Evolutionary conservation across 495 filamentous ascomycete species (phyloP), one percentile per base, ranked within the genome.

Genomic region (Aspergillus taichungensis): DNA sequence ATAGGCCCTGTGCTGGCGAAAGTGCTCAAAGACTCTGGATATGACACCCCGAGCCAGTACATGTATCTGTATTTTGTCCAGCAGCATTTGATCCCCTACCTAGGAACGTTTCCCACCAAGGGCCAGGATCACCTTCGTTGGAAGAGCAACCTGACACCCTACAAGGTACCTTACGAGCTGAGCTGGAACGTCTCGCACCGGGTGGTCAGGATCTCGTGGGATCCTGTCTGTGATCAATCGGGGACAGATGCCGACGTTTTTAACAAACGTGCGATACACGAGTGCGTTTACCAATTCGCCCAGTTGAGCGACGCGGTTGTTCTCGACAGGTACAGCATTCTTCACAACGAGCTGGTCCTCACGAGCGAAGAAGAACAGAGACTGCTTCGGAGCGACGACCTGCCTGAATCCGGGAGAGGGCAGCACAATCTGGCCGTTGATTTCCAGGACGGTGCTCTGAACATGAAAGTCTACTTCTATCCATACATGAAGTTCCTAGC

Each of bases 401-500:
- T n/a, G n/a, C n/a, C n/a, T n/a, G n/a, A n/a, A n/a, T n/a, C 29
- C n/a, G 30, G 29, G 2, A n/a, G 30, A 33, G 31, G 30, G 2
- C 30, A 34, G 28, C 9, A 39, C 30, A 31, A 32, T 7, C 13
- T 40, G 5, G 44, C 44, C 1, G 7, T 40, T 5, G 44, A 46
- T 13, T 14, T 46, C 9, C 14, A 46, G 12, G 24, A 18, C 28
- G 9, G 13, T 6, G n/a, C 12, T 10, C 24, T 40, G 13, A 39
- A 13, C 6, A 8, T 40, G 36, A 40, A 46, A 30, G 37, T 13
- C 2, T 46, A 46, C 30, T 14, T 44, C 18, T 44, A 44, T 18
- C 42, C 42, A 24, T 10, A 14, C 5, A 10, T 44, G 6, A 44
- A 44, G 30, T 27, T 29, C 5, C 9, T 36, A 8, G 33, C 18